A percentile compares a stretch with the other conserved stretches of the same genome.
Evolutionary conservation across 306 rosid species (phyloP).

Genomic region (Aeschynomene evenia): DNA sequence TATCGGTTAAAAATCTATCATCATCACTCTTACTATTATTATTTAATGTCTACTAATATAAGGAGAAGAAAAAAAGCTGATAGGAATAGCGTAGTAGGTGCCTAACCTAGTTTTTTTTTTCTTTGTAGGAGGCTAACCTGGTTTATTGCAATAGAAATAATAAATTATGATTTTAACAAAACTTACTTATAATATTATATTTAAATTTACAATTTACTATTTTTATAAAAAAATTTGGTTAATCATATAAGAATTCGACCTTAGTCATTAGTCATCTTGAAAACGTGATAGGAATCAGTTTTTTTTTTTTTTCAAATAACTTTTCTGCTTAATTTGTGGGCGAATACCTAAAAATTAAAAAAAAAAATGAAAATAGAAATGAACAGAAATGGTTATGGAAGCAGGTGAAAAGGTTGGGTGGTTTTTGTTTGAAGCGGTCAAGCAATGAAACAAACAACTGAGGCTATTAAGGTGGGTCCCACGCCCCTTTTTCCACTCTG

Average conservation of each 20-base stretch:
- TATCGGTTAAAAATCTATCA: too few relatives aligned
- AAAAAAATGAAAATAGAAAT: neutral
- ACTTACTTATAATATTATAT: too few relatives aligned
- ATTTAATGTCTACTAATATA: too few relatives aligned
- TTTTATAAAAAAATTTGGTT: too few relatives aligned
- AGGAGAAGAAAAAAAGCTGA: neutral
- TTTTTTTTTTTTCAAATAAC: too few relatives aligned
- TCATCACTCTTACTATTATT: too few relatives aligned
- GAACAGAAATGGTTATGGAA: neutral
- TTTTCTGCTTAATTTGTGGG: neutral
- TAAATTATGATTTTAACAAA: neutral
- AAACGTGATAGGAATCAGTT: too few relatives aligned
- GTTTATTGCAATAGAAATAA: neutral
- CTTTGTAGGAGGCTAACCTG: too few relatives aligned
- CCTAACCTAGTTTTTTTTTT: neutral
- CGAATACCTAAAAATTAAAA: neutral
- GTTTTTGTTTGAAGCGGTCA: constrained; percentile 17
- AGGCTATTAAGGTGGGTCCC: constrained; percentile 18
- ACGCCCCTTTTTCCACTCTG: neutral
- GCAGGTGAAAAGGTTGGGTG: neutral
- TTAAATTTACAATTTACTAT: too few relatives aligned
- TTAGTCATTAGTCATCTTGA: too few relatives aligned
- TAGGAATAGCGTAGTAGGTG: neutral
- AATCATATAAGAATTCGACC: too few relatives aligned
- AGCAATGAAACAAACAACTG: constrained; percentile 4